Percentiles rank a stretch among this genome's conserved stretches.
phyloP scores from a whole-genome alignment of 331 rosid genomes.

The Malus hybrid region DNA sequence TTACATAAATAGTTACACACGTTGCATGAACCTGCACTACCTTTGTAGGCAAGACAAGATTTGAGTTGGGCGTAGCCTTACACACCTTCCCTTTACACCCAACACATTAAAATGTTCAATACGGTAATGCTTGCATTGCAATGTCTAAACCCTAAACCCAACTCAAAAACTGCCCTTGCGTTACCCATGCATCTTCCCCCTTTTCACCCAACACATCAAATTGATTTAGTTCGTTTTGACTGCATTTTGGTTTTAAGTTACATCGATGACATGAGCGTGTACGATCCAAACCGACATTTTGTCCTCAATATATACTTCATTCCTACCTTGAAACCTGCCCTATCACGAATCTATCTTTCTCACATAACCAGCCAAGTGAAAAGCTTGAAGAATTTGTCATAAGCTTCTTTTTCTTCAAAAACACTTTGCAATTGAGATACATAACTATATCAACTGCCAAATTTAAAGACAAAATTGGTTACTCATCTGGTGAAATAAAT shows the following conservation, averaged over 20 bases:
- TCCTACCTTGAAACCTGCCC: too few species aligned
- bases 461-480: background rate
- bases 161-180: too few species aligned
- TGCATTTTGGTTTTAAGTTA: background rate
- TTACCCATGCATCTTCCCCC: too few species aligned
- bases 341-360: too few species aligned
- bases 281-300: background rate
- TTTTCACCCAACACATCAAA: too few species aligned
- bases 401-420: background rate
- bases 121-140: too few species aligned
- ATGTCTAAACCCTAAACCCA: too few species aligned
- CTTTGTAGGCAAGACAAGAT: background rate
- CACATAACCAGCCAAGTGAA: too few species aligned
- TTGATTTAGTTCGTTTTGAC: too few species aligned
- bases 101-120: background rate
- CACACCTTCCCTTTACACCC: constrained; percentile 1
- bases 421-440: too few species aligned
- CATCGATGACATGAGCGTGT: background rate
- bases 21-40: background rate
- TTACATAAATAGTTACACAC: background rate
- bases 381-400: background rate
- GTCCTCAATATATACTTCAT: too few species aligned
- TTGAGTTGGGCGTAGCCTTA: background rate
- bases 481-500: background rate
- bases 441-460: background rate